Evolutionary conservation across 495 filamentous ascomycete genomes (phyloP).

Genomic region (Apiosordaria backusii): DNA sequence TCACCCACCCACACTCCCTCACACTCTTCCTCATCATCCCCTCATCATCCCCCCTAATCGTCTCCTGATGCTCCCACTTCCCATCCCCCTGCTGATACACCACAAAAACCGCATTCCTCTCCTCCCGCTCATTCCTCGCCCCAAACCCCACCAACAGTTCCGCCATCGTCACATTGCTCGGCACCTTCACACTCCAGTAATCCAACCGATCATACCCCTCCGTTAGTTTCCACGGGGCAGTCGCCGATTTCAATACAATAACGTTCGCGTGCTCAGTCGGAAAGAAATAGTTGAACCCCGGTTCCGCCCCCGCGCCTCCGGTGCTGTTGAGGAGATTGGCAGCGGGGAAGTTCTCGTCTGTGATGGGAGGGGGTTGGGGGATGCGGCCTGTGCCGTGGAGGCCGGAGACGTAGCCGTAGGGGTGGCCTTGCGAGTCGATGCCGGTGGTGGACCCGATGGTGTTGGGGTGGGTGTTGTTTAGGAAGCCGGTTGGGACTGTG

Average conservation of each 20-base stretch:
- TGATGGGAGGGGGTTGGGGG: slow-evolving; percentile 33
- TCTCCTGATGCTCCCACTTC: slow-evolving; percentile 17
- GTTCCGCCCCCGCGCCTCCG: slow-evolving; percentile 52
- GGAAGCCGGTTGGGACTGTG: neutral
- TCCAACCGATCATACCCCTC: slow-evolving; percentile 23
- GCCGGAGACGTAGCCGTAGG: slow-evolving; percentile 24
- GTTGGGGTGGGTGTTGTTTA: too few relatives aligned
- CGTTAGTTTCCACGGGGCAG: slow-evolving; percentile 42
- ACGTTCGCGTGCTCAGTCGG: slow-evolving; percentile 45
- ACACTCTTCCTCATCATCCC: slow-evolving; percentile 14
- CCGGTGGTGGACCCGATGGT: neutral
- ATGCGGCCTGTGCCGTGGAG: slow-evolving; percentile 24
- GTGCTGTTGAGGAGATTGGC: slow-evolving; percentile 37
- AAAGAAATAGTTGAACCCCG: slow-evolving; percentile 53
- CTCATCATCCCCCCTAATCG: slow-evolving; percentile 11
- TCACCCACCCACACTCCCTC: slow-evolving; percentile 19
- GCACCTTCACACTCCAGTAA: slow-evolving; percentile 41
- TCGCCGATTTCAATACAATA: slow-evolving; percentile 41
- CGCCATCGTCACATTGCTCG: slow-evolving; percentile 37
- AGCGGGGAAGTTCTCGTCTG: slow-evolving; percentile 13
- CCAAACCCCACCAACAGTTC: slow-evolving; percentile 49
- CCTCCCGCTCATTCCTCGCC: slow-evolving; percentile 38
- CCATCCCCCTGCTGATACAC: slow-evolving; percentile 24
- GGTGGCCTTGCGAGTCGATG: neutral
- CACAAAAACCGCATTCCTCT: slow-evolving; percentile 45